Evolutionary conservation across 495 filamentous ascomycete species (phyloP).

Genomic region (Xeromyces bisporus): DNA sequence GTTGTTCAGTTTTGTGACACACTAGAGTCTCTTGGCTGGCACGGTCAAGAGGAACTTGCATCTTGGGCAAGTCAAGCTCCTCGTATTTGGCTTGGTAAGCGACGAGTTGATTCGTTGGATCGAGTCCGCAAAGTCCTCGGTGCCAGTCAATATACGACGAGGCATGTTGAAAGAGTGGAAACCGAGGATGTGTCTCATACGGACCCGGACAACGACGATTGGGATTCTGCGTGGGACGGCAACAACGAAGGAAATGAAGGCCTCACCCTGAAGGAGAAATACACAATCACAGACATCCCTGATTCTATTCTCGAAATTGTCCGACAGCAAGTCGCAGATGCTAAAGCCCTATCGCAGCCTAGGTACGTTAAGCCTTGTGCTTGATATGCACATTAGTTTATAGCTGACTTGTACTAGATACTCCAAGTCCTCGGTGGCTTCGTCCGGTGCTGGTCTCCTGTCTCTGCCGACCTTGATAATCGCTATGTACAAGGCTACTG

Average conservation of each 20-base stretch:
- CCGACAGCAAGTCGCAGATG: conserved; percentile 50
- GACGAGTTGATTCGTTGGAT: conserved; percentile 59
- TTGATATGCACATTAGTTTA: conserved; percentile 2
- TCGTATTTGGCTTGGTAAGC: conserved; percentile 70
- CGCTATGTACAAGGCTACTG: conserved; percentile 80
- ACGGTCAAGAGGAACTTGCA: conserved; percentile 48
- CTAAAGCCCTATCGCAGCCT: conserved; percentile 39
- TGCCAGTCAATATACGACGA: conserved; percentile 41
- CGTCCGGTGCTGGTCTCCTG: conserved; percentile 60
- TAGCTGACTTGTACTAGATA: conserved; percentile 14
- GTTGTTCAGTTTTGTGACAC: conserved; percentile 44
- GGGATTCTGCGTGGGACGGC: conserved; percentile 62
- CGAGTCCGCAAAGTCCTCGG: conserved; percentile 51
- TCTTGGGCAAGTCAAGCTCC: conserved; percentile 72
- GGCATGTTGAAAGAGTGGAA: conserved; percentile 65
- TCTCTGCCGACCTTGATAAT: conserved; percentile 68
- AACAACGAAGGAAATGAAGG: conserved; percentile 38
- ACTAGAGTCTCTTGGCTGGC: conserved; percentile 47
- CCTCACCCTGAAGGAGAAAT: conserved; percentile 68
- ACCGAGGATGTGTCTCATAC: conserved; percentile 55
- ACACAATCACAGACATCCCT: conserved; percentile 75
- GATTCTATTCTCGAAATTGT: conserved; percentile 58
- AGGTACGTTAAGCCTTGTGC: conserved; percentile 31
- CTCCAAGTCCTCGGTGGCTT: conserved; percentile 38
- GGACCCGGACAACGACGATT: conserved; percentile 53